phyloP scores from a whole-genome alignment of 805 yeast genomes.

The Jamesozyma hellenica region DNA sequence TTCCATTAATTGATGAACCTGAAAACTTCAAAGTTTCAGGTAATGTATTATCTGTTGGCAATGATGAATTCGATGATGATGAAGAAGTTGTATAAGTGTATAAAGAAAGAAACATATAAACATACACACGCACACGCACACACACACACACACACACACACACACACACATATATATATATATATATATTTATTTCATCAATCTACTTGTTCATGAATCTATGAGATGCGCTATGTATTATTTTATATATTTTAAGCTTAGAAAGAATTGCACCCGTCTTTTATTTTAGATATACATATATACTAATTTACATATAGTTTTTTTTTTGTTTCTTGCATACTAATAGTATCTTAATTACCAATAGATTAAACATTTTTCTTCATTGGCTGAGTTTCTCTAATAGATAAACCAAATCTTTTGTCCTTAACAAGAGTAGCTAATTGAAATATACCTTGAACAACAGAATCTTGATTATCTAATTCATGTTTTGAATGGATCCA shows the following conservation, averaged over 20 bases:
- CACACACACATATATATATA: no score
- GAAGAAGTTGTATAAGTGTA: slow-evolving; percentile 9
- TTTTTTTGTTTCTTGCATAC: slow-evolving; percentile 2
- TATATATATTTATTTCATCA: no score
- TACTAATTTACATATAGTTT: slow-evolving; percentile 3
- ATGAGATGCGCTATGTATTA: no score
- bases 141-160: no score
- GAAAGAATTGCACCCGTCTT: background rate
- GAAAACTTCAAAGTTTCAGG: slow-evolving; percentile 61
- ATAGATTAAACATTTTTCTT: slow-evolving; percentile 20
- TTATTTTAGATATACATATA: background rate
- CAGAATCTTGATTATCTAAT: slow-evolving; percentile 38
- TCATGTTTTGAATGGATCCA: slow-evolving; percentile 81
- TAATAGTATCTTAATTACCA: slow-evolving; percentile 10
- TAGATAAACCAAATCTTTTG: slow-evolving; percentile 55
- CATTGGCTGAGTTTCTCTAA: slow-evolving; percentile 55
- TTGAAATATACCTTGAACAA: slow-evolving; percentile 39
- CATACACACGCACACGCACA: background rate
- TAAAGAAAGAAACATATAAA: background rate
- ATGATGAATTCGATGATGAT: slow-evolving; percentile 26
- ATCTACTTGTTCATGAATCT: no score
- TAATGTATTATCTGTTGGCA: slow-evolving; percentile 30
- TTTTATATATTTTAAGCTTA: background rate
- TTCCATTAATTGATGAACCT: slow-evolving; percentile 71
- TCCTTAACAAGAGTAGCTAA: slow-evolving; percentile 55